phyloP scores from a whole-genome alignment of 768 basidiomycete genomes.

The Strobilomyces dryophilus region DNA sequence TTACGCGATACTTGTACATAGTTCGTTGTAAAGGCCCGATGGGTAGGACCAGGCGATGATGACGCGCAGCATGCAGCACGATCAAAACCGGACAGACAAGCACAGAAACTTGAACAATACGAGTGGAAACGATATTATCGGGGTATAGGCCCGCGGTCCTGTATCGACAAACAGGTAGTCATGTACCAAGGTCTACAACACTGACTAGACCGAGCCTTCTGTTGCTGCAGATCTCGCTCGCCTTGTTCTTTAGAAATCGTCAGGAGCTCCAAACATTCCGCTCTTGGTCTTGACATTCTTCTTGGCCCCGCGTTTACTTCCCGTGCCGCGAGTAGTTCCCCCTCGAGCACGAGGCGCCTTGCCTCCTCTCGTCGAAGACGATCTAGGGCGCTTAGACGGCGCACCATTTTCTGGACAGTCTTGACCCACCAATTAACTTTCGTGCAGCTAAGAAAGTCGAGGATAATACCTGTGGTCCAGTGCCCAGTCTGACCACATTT shows the following conservation, averaged over 20 bases:
- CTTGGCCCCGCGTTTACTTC: slow-evolving; percentile 24
- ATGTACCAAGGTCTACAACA: no score
- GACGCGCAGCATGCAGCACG: no score
- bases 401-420: slow-evolving; percentile 25
- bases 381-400: slow-evolving; percentile 26
- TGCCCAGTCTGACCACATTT: slow-evolving; percentile 60
- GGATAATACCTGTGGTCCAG: slow-evolving; percentile 48
- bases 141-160: no score
- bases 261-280: slow-evolving; percentile 32
- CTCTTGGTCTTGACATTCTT: slow-evolving; percentile 30
- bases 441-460: not conserved
- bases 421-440: slow-evolving; percentile 4
- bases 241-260: slow-evolving; percentile 20
- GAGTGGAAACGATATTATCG: no score
- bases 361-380: slow-evolving; percentile 20
- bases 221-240: no score
- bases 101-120: no score
- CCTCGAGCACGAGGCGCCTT: slow-evolving; percentile 25
- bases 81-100: no score
- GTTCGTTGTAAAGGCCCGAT: no score
- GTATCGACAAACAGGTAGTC: no score
- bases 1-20: no score
- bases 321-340: slow-evolving; percentile 18
- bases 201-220: no score
- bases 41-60: no score